Evolutionary conservation across 805 yeast species (phyloP).

Genomic region (Maudiozyma pseudohumilis): DNA sequence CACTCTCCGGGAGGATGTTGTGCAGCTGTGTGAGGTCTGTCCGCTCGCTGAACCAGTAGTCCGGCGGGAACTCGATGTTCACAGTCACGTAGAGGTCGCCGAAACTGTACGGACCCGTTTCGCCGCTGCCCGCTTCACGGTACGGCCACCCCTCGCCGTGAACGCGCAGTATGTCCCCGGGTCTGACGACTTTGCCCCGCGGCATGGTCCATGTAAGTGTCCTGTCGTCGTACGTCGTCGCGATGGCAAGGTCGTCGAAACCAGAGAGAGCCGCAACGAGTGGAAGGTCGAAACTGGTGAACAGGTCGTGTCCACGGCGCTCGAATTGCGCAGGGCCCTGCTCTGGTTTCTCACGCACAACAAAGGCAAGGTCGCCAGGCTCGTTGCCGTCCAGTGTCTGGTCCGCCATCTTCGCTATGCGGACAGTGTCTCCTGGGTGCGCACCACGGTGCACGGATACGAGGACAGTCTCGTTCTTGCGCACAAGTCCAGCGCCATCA

Average conservation of each 20-base stretch:
- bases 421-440: conserved; percentile 48
- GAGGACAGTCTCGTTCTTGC: conserved; percentile 63
- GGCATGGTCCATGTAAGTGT: conserved; percentile 55
- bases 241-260: conserved; percentile 48
- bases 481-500: conserved; percentile 48
- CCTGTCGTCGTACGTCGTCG: conserved; percentile 74
- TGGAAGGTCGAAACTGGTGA: conserved; percentile 48
- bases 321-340: conserved; percentile 32
- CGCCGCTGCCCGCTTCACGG: conserved; percentile 12
- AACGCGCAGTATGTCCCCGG: conserved; percentile 58
- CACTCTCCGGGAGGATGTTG: conserved; percentile 41
- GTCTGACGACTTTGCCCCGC: conserved; percentile 70
- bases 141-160: conserved; percentile 80
- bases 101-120: background rate
- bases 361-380: conserved; percentile 71
- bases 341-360: conserved; percentile 37
- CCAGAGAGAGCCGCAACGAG: conserved; percentile 83
- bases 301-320: conserved; percentile 56
- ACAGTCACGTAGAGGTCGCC: conserved; percentile 68
- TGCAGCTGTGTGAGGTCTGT: conserved; percentile 48
- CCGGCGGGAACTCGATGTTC: conserved; percentile 74
- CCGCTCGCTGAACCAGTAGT: conserved; percentile 74
- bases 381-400: conserved; percentile 51
- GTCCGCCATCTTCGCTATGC: conserved; percentile 64
- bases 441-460: conserved; percentile 71